Evolutionary conservation across 129 eudicot species (phyloP), one percentile per base, ranked within the genome.

Genomic region (Tanacetum coccineum): DNA sequence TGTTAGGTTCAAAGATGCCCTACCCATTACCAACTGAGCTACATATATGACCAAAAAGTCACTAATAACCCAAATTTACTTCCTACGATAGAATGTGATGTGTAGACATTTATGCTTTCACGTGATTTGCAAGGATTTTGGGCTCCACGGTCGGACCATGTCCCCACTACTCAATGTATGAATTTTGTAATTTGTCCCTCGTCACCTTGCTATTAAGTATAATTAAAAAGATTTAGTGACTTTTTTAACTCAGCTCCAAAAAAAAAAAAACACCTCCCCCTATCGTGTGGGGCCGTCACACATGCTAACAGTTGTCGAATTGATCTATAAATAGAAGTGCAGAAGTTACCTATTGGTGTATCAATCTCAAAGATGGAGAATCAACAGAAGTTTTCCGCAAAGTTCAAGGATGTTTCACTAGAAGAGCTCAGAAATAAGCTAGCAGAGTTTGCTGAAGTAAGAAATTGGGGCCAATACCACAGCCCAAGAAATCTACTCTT

Each of bases 401-500:
- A 71, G 60, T 74, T 54, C 46, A 83, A 75, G 55, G 94, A 89
- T 74, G 96, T 89, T n/a, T 83, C 95, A 13, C 76, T 89, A 13
- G 73, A 86, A 76, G 95, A 89, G 71, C 88, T 89, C 1, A 81
- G 83, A 73, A 76, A 73, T 51, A 86, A 44, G 76, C 74, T 86
- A 28, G 74, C 78, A 12, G 90, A 89, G 48, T 89, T 86, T 76
- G 82, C 85, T 55, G 77, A 80, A 75, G 81, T 59, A 14, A 79
- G 96, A 59, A 86, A 85, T 12, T 86, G 96, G 96, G 96, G 84
- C 42, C 81, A 76, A 50, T 81, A 77, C 68, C 93, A 85, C 55
- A 88, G 96, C 22, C 96, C 93, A 47, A 88, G 96, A 70, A 89
- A 89, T 69, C 84, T 89, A 18, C 91, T 86, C 62, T 70, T 89